Base-by-base conservation (phyloP, 1,284 basidiomycete species). In the Veloboletus limbatus region DNA sequence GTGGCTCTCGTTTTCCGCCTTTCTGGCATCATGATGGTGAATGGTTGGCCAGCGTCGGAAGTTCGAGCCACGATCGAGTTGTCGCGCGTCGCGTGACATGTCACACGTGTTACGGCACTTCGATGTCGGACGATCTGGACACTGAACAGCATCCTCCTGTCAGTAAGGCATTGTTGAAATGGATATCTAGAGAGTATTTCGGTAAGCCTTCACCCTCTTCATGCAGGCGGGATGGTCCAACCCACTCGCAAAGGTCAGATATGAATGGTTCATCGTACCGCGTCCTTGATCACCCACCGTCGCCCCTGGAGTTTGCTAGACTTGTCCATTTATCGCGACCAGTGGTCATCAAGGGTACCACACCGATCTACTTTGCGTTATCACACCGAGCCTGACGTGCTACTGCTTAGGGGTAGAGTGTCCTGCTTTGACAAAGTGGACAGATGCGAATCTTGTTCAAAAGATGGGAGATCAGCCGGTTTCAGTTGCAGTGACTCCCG, bases 401-500 rank as follows among this genome's bases (percentile, higher is more conserved):
- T 35, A 3, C 45, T 38, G 33, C 31, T 48, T 36, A 80, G 73
- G 73, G 33, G 55, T 76, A 57, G 51, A 73, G 42, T 54, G 72
- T 40, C 67, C 72, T 18, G 72, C 76, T 6, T 39, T 59, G 28
- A 60, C 52, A 8, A 67, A 67, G 28, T 92, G 88, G 89, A 72
- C 77, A 8, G 71, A 87, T 58, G 69, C 77, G 35, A 88, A 87
- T 62, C 74, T 92, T 8, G 56, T 69, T 3, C 53, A 71, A 8
- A 66, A 67, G 38, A 79, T 88, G 74, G 81, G 74, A 2, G 70
- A 79, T 14, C 65, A 62, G 31, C 47, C 56, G 27, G 73, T 95
- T 18, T 84, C 85, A 2, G 80, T 96, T 22, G 89, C 92, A 1
- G 76, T 88, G 21, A 94, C 92, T 2, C 90, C 92, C 0, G 78